Evolutionary conservation across 805 yeast genomes (phyloP), one percentile per base, ranked within the genome.

Genomic region (Starmerella etchellsii): DNA sequence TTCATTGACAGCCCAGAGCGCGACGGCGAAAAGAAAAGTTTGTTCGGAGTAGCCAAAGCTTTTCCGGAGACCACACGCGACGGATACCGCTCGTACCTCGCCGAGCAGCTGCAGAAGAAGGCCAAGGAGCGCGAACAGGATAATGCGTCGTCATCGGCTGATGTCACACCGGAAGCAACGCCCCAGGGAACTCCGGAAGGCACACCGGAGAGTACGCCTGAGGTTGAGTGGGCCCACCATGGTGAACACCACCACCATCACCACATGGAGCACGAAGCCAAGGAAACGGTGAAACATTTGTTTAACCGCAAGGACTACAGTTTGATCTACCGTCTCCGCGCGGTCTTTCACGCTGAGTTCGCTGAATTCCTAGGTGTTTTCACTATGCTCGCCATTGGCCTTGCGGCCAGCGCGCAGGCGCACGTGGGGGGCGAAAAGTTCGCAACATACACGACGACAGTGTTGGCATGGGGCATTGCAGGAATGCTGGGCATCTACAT

Each of bases 331-430:
- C 34, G 37, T 2, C 10, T 42, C 19, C 29, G 36, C 11, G 24
- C 21, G 3, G 18, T 5, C 8, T 38, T 21, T 21, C 46, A 42
- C 21, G 46, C 46, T 6, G 46, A 42, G 36, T 46, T 70, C 28
- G 74, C 76, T 18, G 77, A 71, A 54, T 70, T 70, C 50, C 51
- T 70, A 37, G 77, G 76, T 18, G 66, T 72, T 4, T 50, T 69
- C 56, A 54, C 69, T 4, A 50, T 72, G 51, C 60, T 70, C 16
- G 44, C 64, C 41, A 60, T 66, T 33, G 77, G 77, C 48, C 66
- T 63, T 45, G 72, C 73, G 33, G 68, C 66, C 27, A 66, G 64
- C 35, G 68, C 71, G 31, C 77, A 72, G 55, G 59, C 54, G 23
- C 51, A 52, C 28, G 43, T 67, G 4, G 68, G 70, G 10, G 57